A percentile compares a stretch with the other conserved stretches of the same genome.
Evolutionary conservation across 1,284 basidiomycete genomes (phyloP).

Genomic region (Ceratobasidium theobromae): DNA sequence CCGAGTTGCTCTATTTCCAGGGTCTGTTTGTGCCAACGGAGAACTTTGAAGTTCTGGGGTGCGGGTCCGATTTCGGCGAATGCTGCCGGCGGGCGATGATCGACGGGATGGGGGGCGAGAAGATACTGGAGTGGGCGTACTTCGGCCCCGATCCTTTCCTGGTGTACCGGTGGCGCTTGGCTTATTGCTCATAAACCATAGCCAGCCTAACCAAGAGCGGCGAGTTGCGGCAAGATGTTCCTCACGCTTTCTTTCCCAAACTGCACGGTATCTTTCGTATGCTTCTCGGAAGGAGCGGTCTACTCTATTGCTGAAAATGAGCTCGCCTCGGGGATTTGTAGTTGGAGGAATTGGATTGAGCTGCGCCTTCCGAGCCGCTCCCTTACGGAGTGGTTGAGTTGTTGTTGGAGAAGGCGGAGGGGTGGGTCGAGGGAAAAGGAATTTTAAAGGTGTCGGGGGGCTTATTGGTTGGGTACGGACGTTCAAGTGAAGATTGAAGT

Average conservation of each 20-base stretch:
- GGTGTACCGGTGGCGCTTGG: background rate
- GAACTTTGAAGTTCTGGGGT: slow-evolving; percentile 8
- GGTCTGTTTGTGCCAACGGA: background rate
- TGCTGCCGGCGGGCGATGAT: slow-evolving; percentile 6
- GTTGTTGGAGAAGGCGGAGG: slow-evolving; percentile 42
- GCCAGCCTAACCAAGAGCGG: slow-evolving; percentile 34
- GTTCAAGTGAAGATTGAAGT: slow-evolving; percentile 97
- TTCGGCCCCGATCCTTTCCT: slow-evolving; percentile 1
- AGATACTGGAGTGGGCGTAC: slow-evolving; percentile 5
- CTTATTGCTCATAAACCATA: background rate
- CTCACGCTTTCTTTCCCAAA: slow-evolving; percentile 83
- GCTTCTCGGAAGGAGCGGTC: slow-evolving; percentile 81
- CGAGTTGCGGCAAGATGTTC: slow-evolving; percentile 48
- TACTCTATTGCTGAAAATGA: slow-evolving; percentile 92
- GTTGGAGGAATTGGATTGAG: slow-evolving; percentile 87
- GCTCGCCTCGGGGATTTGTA: slow-evolving; percentile 88
- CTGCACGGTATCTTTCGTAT: slow-evolving; percentile 88
- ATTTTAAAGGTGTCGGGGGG: slow-evolving; percentile 62
- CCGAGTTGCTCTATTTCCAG: background rate
- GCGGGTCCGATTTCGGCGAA: slow-evolving; percentile 1
- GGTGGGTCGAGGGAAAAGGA: slow-evolving; percentile 58
- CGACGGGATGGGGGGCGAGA: slow-evolving; percentile 6
- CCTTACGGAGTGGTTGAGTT: slow-evolving; percentile 43
- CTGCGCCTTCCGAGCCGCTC: slow-evolving; percentile 46
- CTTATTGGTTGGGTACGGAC: slow-evolving; percentile 75